phyloP scores from a whole-genome alignment of 164 flowering plant genomes.

The Vitis amurensis region DNA sequence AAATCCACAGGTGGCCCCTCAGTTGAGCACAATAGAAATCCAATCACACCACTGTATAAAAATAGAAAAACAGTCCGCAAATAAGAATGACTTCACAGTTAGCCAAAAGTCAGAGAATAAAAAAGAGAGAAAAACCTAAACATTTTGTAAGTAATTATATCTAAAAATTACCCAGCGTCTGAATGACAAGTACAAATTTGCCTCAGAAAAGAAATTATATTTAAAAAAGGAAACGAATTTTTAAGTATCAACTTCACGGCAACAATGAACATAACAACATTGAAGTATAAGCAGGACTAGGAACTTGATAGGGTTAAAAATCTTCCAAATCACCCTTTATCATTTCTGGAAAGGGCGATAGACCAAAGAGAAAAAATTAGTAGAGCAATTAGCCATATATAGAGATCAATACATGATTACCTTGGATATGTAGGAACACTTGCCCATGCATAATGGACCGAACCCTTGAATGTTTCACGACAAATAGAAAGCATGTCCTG shows the following conservation, averaged over 20 bases:
- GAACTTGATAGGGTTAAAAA: too few relatives aligned
- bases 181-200: too few relatives aligned
- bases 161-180: too few relatives aligned
- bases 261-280: too few relatives aligned
- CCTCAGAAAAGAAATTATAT: too few relatives aligned
- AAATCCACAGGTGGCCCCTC: slow-evolving; percentile 89
- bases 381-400: neutral
- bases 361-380: too few relatives aligned
- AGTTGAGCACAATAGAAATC: slow-evolving; percentile 87
- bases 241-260: too few relatives aligned
- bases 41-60: slow-evolving; percentile 79
- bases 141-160: too few relatives aligned
- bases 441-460: slow-evolving; percentile 97
- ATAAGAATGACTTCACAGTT: neutral
- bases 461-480: slow-evolving; percentile 80
- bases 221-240: too few relatives aligned
- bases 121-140: neutral
- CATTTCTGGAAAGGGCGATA: neutral
- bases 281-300: too few relatives aligned
- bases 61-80: neutral
- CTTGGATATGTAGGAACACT: slow-evolving; percentile 99
- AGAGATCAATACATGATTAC: slow-evolving; percentile 25
- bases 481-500: slow-evolving; percentile 80
- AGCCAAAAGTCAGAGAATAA: neutral
- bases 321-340: too few relatives aligned